phyloP scores from a whole-genome alignment of 2,329 filamentous ascomycete genomes.

The Talaromyces sp. region DNA sequence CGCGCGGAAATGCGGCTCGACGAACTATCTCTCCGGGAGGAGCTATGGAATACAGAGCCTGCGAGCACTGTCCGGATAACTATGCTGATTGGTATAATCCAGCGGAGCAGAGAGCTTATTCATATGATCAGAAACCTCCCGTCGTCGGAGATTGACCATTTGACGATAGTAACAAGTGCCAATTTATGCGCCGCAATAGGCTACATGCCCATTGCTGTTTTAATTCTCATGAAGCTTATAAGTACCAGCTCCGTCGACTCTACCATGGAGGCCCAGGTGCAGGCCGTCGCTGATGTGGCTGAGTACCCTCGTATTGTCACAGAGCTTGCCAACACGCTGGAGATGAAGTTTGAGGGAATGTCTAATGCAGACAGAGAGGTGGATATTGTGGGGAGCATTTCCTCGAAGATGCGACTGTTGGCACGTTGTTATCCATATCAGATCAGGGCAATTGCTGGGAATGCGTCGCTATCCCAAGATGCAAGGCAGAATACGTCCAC shows the following conservation, averaged over 20 bases:
- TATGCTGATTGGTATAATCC: constrained; percentile 24
- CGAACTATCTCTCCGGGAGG: constrained; percentile 23
- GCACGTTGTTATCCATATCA: constrained; percentile 25
- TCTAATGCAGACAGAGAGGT: constrained; percentile 20
- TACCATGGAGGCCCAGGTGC: constrained; percentile 16
- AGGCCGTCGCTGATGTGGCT: constrained; percentile 20
- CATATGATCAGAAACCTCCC: constrained; percentile 17
- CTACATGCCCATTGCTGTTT: constrained; percentile 20
- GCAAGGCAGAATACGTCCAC: constrained; percentile 5
- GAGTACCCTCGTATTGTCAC: constrained; percentile 21
- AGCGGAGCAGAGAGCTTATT: constrained; percentile 23
- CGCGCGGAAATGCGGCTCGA: constrained; percentile 22
- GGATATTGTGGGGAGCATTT: constrained; percentile 23
- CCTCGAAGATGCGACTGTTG: constrained; percentile 24
- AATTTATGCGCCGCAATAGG: constrained; percentile 21
- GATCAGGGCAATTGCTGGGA: constrained; percentile 19
- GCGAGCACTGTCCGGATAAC: constrained; percentile 18
- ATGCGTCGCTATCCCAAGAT: constrained; percentile 7
- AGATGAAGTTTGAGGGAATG: constrained; percentile 19
- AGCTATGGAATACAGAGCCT: constrained; percentile 22
- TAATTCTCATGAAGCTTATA: constrained; percentile 19
- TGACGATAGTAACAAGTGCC: constrained; percentile 20
- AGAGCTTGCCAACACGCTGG: constrained; percentile 19
- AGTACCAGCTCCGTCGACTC: constrained; percentile 6
- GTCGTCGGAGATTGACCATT: constrained; percentile 18